phyloP scores from a whole-genome alignment of 2,329 filamentous ascomycete genomes.

The Cercospora sp. region DNA sequence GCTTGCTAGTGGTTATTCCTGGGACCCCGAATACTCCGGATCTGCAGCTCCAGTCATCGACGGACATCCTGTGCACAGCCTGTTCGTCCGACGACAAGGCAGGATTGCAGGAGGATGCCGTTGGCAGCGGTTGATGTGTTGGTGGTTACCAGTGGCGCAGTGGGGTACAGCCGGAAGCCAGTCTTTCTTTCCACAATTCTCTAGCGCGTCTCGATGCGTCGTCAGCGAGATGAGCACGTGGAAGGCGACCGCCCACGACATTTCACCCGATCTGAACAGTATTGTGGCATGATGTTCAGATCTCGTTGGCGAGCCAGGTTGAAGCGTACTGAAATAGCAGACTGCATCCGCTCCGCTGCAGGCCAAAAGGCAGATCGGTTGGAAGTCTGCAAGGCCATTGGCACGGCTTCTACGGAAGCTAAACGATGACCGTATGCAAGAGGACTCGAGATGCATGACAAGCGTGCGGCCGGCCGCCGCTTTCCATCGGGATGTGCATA shows the following conservation, averaged over 20 bases:
- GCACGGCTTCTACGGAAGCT: neutral
- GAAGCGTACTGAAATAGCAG: neutral
- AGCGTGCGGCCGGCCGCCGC: neutral
- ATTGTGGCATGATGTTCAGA: neutral
- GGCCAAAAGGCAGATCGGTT: neutral
- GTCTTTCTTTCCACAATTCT: neutral
- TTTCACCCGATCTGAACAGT: neutral
- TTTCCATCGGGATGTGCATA: neutral
- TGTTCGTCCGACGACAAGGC: neutral
- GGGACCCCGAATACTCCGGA: neutral
- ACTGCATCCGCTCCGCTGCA: neutral
- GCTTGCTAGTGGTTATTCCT: neutral
- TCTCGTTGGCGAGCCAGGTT: neutral
- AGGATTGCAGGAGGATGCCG: neutral
- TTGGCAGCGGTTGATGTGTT: neutral
- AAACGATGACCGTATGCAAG: neutral
- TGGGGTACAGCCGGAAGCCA: neutral
- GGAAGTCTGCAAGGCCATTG: neutral
- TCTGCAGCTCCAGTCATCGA: neutral
- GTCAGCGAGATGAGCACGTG: neutral
- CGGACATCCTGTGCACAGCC: neutral
- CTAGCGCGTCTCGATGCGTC: neutral
- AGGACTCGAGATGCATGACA: neutral
- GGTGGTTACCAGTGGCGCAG: neutral
- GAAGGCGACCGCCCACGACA: neutral